Evolutionary conservation across 139 green algal species (phyloP), one percentile per base, ranked within the genome.

Genomic region (Volvox reticuliferus): DNA sequence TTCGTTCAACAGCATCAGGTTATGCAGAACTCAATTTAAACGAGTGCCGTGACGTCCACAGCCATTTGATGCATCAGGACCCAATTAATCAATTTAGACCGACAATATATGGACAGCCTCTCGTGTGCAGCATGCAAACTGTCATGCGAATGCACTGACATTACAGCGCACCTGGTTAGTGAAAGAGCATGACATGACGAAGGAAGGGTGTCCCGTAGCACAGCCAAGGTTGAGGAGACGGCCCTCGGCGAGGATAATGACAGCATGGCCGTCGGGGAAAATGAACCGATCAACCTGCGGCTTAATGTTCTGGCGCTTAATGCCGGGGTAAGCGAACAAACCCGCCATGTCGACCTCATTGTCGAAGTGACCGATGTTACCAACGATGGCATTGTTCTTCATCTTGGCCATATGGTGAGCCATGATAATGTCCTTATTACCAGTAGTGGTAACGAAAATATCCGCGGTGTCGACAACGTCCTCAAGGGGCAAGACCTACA

Each of bases 331-430:
- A 28, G 19, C 91, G 82, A 87, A 95, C 90, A 98, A 94, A 76
- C 98, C 98, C 73, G 97, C 97, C 98, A 99, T 99, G 96, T 99
- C 98, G 86, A 99, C 99, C 95, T 99, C 98, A 93, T 99, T 99
- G 94, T 99, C 98, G 82, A 99, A 99, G 96, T 99, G 98, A 81
- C 98, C 98, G 80, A 99, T 99, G 97, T 99, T 99, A 93, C 98
- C 98, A 16, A 99, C 97, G 88, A 99, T 99, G 86, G 98, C 98
- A 94, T 99, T 99, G 98, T 99, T 99, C 98, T 99, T 99, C 98
- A 99, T 99, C 96, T 99, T 98, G 88, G 95, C 89, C 98, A 99
- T 99, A 96, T 99, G 91, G 13, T 91, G 36, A 76, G 97, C 97
- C 98, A 99, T 99, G 96, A 99, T 98, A 95, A 99, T 99, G 95